phyloP scores from a whole-genome alignment of 345 rosid genomes.

The Dipteronia dyeriana region DNA sequence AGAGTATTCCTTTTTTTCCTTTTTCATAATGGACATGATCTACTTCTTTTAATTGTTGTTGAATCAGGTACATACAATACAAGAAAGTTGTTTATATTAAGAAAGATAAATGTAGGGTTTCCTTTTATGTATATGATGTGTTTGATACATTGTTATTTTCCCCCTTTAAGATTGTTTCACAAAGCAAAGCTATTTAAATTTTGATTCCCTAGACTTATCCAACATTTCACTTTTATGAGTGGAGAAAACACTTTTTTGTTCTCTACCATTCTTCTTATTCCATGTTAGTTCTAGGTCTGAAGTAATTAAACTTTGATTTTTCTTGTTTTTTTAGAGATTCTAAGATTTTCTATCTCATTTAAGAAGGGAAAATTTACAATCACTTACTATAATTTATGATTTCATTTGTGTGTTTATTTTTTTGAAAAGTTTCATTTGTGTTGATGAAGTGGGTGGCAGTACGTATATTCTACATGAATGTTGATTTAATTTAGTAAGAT shows the following conservation, averaged over 20 bases:
- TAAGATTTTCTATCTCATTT: background rate
- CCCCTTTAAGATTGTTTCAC: constrained; percentile 16
- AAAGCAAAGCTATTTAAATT: constrained; percentile 23
- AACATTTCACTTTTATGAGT: constrained; percentile 20
- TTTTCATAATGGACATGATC: background rate
- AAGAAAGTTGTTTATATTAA: background rate
- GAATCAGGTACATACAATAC: background rate
- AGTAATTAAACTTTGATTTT: constrained; percentile 7
- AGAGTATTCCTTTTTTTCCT: background rate
- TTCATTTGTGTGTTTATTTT: no score
- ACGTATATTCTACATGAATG: background rate
- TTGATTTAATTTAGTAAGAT: background rate
- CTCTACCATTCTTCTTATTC: background rate
- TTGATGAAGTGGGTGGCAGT: background rate
- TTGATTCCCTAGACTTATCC: constrained; percentile 12
- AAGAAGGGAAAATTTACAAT: background rate
- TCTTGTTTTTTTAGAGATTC: background rate
- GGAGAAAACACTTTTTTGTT: constrained; percentile 18
- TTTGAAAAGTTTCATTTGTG: no score
- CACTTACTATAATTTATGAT: background rate
- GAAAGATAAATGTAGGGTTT: constrained; percentile 10
- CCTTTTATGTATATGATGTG: constrained; percentile 14
- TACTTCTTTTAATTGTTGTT: background rate
- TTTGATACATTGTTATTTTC: constrained; percentile 10
- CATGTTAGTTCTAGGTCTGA: background rate